Evolutionary conservation across 2,329 filamentous ascomycete species (phyloP).

Genomic region (Ophiostoma piceae): DNA sequence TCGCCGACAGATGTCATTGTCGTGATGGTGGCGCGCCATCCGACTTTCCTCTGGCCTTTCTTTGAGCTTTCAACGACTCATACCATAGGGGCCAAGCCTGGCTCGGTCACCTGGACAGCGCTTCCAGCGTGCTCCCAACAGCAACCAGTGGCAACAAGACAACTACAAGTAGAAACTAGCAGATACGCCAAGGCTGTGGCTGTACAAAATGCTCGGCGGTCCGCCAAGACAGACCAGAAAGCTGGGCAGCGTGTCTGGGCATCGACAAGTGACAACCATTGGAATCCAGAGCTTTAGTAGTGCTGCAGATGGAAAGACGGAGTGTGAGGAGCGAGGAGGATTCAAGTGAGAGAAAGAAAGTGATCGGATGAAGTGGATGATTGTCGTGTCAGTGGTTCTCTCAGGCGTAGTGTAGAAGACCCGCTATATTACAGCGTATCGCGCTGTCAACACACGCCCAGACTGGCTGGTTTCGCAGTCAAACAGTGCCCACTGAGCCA

Average conservation of each 20-base stretch:
- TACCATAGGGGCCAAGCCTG: background rate
- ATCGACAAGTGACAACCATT: background rate
- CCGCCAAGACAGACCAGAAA: conserved; percentile 15
- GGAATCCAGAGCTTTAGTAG: background rate
- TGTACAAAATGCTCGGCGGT: conserved; percentile 13
- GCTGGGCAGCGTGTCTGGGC: conserved; percentile 12
- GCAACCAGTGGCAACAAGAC: conserved; percentile 1
- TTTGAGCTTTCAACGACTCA: background rate
- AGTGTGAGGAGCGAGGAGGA: background rate
- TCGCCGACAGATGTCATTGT: background rate
- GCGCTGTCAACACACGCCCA: background rate
- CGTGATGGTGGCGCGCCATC: background rate
- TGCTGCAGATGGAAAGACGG: background rate
- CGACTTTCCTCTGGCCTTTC: background rate
- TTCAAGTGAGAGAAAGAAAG: background rate
- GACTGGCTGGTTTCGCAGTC: background rate
- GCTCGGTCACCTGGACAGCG: conserved; percentile 8
- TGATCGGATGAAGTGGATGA: conserved; percentile 5
- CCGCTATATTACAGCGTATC: background rate
- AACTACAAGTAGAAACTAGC: background rate
- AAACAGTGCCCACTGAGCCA: background rate
- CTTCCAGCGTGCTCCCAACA: background rate
- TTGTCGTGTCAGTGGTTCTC: background rate
- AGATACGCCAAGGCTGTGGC: conserved; percentile 10
- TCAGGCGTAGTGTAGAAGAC: background rate